Percentiles rank a stretch among this genome's conserved stretches.
These are phyloP conservation scores for Flaveria bidentis DNA, from an alignment of 129 eudicot genomes.

Conservation along the genomic window DNA sequence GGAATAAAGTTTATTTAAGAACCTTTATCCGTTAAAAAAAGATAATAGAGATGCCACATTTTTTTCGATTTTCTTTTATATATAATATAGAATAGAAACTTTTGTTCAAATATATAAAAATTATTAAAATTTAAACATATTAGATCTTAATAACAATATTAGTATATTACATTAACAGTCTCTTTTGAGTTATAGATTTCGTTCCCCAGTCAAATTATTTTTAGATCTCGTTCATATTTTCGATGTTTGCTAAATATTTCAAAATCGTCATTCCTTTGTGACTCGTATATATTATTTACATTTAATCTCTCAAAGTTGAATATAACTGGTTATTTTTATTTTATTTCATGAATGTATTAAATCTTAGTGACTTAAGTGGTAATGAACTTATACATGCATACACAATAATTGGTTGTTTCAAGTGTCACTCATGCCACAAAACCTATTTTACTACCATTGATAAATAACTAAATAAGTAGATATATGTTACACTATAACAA, in stretches of 20 bases:
- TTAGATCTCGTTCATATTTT: background rate
- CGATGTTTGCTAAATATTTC: background rate
- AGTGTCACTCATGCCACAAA: background rate
- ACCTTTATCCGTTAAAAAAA: background rate
- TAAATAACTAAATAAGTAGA: background rate
- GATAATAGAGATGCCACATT: background rate
- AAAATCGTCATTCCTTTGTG: no score
- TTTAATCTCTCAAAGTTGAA: no score
- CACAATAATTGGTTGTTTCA: background rate
- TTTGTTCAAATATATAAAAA: background rate
- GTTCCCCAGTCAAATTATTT: background rate
- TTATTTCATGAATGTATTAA: no score
- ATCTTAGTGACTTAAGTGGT: no score
- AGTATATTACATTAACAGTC: background rate
- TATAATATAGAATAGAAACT: background rate
- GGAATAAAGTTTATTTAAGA: slow-evolving; percentile 17
- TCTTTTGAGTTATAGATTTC: no score
- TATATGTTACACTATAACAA: background rate
- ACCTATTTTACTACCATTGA: background rate
- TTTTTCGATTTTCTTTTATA: background rate
- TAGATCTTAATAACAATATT: background rate
- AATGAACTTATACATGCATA: no score
- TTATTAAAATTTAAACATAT: background rate
- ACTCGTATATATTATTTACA: no score
- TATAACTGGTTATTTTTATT: no score